phyloP scores from a whole-genome alignment of 2,329 filamentous ascomycete genomes.

The Neopestalotiopsis clavispora region DNA sequence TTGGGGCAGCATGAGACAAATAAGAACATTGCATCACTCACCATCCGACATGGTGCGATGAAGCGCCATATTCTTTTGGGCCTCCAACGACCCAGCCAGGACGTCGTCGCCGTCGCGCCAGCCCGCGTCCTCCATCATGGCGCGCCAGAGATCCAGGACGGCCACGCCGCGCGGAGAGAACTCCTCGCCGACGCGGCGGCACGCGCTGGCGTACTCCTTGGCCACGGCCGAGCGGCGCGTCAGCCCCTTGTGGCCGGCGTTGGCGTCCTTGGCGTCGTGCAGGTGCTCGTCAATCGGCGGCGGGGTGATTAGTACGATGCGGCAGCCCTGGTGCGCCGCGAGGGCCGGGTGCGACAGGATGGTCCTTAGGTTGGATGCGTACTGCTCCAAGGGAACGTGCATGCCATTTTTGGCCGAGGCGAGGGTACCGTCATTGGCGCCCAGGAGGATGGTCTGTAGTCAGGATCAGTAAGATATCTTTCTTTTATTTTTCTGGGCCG shows the following conservation, averaged over 20 bases:
- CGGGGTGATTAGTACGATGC: constrained; percentile 3
- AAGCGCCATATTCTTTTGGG: background rate
- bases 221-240: background rate
- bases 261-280: background rate
- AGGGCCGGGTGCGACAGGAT: constrained; percentile 8
- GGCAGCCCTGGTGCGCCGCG: background rate
- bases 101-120: background rate
- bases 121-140: background rate
- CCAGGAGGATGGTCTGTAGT: background rate
- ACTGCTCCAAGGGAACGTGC: constrained; percentile 3
- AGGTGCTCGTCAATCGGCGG: constrained; percentile 13
- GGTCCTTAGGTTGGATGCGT: background rate
- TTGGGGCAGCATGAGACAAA: too few relatives aligned
- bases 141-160: background rate
- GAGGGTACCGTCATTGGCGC: constrained; percentile 9
- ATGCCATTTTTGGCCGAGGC: constrained; percentile 3
- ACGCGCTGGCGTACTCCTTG: background rate
- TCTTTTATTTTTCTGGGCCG: background rate
- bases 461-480: background rate
- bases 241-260: background rate
- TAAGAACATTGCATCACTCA: background rate
- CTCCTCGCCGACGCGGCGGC: background rate
- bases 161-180: background rate
- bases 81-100: background rate
- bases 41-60: background rate